Evolutionary conservation across 495 filamentous ascomycete genomes (phyloP).

Genomic region (Penicillium dipodomyicola): DNA sequence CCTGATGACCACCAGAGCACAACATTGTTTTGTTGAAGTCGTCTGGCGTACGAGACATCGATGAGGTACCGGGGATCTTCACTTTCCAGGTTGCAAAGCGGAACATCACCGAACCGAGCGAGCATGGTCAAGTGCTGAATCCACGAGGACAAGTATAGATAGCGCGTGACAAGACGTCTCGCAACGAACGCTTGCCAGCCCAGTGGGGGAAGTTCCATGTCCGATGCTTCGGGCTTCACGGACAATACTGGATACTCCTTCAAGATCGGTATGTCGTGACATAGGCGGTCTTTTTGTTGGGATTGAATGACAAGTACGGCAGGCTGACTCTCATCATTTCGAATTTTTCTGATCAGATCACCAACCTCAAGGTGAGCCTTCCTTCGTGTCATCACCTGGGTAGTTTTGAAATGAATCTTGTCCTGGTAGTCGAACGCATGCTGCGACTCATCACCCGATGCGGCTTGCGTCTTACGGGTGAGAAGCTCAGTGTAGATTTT

Average conservation of each 20-base stretch:
- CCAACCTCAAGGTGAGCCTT: slow-evolving; percentile 84
- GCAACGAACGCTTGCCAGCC: slow-evolving; percentile 93
- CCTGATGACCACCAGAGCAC: slow-evolving; percentile 96
- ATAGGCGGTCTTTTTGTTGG: slow-evolving; percentile 71
- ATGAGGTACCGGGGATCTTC: slow-evolving; percentile 94
- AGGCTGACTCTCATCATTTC: slow-evolving; percentile 75
- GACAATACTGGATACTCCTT: slow-evolving; percentile 81
- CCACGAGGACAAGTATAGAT: slow-evolving; percentile 88
- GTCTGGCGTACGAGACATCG: slow-evolving; percentile 89
- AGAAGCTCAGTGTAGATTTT: slow-evolving; percentile 85
- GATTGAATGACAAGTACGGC: slow-evolving; percentile 87
- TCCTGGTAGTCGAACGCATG: slow-evolving; percentile 84
- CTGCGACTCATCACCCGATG: slow-evolving; percentile 66
- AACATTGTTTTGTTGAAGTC: slow-evolving; percentile 87
- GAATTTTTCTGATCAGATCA: slow-evolving; percentile 82
- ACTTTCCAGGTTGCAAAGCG: slow-evolving; percentile 89
- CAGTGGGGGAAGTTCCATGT: slow-evolving; percentile 83
- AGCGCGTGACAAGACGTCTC: slow-evolving; percentile 80
- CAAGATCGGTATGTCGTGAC: slow-evolving; percentile 81
- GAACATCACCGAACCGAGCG: slow-evolving; percentile 88
- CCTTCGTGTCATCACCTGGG: slow-evolving; percentile 80
- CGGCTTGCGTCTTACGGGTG: slow-evolving; percentile 61
- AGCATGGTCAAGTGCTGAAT: slow-evolving; percentile 82
- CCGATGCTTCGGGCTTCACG: slow-evolving; percentile 75
- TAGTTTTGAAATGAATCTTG: slow-evolving; percentile 78